Percentiles rank a stretch among this genome's conserved stretches.
These are phyloP conservation scores for Thymus quinquecostatus DNA, from an alignment of 257 asterid species.

Conservation along the genomic window DNA sequence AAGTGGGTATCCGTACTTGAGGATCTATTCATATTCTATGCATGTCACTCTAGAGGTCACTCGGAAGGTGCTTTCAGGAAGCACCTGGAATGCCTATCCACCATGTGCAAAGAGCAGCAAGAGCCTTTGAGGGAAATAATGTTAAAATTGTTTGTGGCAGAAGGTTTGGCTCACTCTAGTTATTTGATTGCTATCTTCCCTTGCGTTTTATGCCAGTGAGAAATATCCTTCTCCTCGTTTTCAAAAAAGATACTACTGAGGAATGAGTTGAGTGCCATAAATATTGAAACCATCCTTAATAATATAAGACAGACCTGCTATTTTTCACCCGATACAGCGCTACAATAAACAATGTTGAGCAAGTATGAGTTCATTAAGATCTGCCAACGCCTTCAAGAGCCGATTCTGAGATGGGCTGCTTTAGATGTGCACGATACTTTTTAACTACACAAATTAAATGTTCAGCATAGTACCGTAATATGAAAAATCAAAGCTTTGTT, in stretches of 20 bases:
- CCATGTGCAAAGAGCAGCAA: conserved; percentile 45
- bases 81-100: conserved; percentile 57
- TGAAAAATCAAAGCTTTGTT: neutral
- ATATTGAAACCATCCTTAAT: neutral
- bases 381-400: neutral
- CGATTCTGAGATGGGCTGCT: neutral
- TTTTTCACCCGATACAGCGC: neutral
- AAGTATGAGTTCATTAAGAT: neutral
- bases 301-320: neutral
- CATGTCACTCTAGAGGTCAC: conserved; percentile 55
- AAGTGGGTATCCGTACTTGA: conserved; percentile 57
- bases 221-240: conserved; percentile 14
- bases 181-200: conserved; percentile 16
- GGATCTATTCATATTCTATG: conserved; percentile 69
- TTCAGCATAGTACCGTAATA: neutral
- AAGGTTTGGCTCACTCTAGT: conserved; percentile 53
- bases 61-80: conserved; percentile 53
- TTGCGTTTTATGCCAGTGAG: neutral
- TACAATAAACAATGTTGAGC: neutral
- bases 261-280: conserved; percentile 5
- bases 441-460: conserved; percentile 5
- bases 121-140: conserved; percentile 45
- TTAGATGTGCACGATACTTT: neutral
- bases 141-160: conserved; percentile 62
- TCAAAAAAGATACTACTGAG: neutral